Base-by-base conservation (phyloP, 2,329 filamentous ascomycete genomes). In the Hypoxylon sp. region DNA sequence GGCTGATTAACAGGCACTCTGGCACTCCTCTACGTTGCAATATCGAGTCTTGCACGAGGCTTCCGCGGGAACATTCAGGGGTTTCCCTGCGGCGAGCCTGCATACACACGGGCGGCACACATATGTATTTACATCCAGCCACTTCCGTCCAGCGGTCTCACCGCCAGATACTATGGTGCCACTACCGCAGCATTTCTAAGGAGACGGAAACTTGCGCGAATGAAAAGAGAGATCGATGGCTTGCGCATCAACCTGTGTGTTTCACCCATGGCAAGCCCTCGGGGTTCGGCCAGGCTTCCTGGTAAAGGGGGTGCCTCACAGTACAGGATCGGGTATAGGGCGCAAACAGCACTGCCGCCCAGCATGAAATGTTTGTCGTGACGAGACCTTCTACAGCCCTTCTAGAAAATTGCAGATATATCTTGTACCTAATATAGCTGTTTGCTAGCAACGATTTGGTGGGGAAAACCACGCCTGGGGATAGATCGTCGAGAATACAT, bases 281-380 rank as follows among this genome's bases (percentile, higher is more conserved):
- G 24, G 50, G 47, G 43, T 55, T 33, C 20, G 50, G 31, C 20
- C 40, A 41, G 35, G 10, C n/a, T 29, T 55, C 29, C 41, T 31
- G 35, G 52, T 55, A 54, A 55, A 37, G 27, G 49, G 50, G n/a
- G 31, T 35, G 31, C 31, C 31, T 6, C 26, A 33, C 23, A 27
- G 15, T 40, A 38, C 23, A 17, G 35, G 41, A 27, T 24, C 15
- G n/a, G 18, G 26, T 37, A 11, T 27, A 33, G 5, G 4, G 17
- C 38, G 31, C 35, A 59, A n/a, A n/a, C 27, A 55, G 56, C 50
- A 46, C 27, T 42, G 33, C 21, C 21, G 56, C 45, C n/a, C n/a
- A n/a, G 50, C 54, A n/a, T 15, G 15, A 24, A 33, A 35, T 35
- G 31, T 35, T 47, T 55, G 41, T 9, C 46, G 20, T 17, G 17